Percentiles rank a stretch among this genome's conserved stretches.
phyloP scores from a whole-genome alignment of 2,329 filamentous ascomycete species.

The Trichophyton equinum region DNA sequence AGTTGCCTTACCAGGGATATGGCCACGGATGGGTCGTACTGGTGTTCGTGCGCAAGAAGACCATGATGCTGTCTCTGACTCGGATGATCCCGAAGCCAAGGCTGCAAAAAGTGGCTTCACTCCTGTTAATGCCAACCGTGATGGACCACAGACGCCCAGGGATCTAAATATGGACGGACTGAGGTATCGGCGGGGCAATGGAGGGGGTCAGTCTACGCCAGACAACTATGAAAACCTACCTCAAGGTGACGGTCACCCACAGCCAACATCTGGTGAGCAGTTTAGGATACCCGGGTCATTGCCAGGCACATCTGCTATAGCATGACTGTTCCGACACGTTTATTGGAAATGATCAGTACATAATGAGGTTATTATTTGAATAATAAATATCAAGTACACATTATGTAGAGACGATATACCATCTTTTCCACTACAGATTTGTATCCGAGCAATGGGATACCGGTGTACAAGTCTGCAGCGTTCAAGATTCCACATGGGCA shows the following conservation, averaged over 20 bases:
- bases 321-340: constrained; percentile 11
- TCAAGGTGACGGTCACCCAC: not conserved
- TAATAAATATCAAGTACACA: not conserved
- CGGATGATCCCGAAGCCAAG: not conserved
- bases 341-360: not conserved
- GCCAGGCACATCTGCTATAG: constrained; percentile 19
- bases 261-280: constrained; percentile 17
- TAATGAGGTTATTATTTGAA: not conserved
- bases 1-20: constrained; percentile 49
- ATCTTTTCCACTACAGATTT: not conserved
- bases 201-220: not conserved
- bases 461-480: not conserved
- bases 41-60: constrained; percentile 34
- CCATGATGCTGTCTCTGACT: constrained; percentile 16
- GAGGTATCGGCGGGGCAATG: constrained; percentile 18
- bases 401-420: not conserved
- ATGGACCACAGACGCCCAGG: constrained; percentile 14
- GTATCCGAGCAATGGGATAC: not conserved
- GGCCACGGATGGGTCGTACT: constrained; percentile 45
- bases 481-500: constrained; percentile 14
- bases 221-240: not conserved
- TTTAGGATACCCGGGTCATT: constrained; percentile 31
- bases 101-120: constrained; percentile 7
- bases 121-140: not conserved
- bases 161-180: constrained; percentile 23